These are phyloP conservation scores for Anisodus tanguticus DNA, from an alignment of 257 asterid species.

Conservation along the genomic window DNA sequence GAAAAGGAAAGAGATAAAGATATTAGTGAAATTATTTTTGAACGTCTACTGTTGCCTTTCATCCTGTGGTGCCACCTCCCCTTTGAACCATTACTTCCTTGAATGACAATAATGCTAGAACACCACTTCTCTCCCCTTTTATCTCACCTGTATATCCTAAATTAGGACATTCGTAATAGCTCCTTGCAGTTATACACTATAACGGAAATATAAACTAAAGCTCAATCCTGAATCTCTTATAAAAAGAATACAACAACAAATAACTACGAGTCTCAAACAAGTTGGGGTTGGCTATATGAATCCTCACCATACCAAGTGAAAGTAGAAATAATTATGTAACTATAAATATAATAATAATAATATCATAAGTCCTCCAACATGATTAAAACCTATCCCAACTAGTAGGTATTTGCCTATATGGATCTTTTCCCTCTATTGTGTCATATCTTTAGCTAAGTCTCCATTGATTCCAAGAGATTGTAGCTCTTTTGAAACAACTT, in stretches of 20 bases:
- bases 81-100: not conserved
- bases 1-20: slow-evolving; percentile 4
- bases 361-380: not conserved
- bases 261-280: not conserved
- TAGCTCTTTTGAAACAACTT: not conserved
- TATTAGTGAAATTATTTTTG: not conserved
- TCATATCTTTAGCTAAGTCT: not conserved
- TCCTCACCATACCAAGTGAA: not conserved
- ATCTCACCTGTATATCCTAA: not conserved
- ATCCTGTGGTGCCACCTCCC: not conserved
- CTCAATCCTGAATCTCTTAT: not conserved
- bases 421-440: not conserved
- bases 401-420: not conserved
- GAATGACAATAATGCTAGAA: not conserved
- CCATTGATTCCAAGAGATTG: not conserved
- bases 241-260: not conserved
- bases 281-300: not conserved
- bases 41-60: not conserved
- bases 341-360: not conserved
- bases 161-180: not conserved
- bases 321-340: not conserved
- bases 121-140: not conserved
- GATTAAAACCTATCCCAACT: not conserved
- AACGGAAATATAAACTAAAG: slow-evolving; percentile 14
- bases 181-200: not conserved